Evolutionary conservation across 2,329 filamentous ascomycete genomes (phyloP).

Genomic region (Diplocarpon rosae): DNA sequence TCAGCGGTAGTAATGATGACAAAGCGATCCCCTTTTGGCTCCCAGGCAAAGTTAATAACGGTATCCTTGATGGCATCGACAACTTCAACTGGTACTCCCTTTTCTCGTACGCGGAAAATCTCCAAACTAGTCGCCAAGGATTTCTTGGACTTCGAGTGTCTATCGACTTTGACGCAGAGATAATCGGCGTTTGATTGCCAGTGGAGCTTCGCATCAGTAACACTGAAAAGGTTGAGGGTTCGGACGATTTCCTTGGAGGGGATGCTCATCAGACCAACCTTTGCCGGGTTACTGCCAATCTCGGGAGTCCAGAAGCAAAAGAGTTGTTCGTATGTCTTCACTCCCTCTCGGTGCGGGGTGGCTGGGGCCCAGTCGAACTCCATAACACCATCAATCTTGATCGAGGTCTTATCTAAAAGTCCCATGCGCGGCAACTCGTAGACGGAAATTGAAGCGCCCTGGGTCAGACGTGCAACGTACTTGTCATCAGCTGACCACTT

Average conservation of each 20-base stretch:
- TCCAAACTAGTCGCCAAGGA: slow-evolving; percentile 93
- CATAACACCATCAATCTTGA: slow-evolving; percentile 94
- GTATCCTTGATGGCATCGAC: slow-evolving; percentile 97
- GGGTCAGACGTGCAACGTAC: slow-evolving; percentile 86
- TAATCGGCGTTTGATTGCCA: slow-evolving; percentile 95
- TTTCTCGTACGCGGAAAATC: slow-evolving; percentile 95
- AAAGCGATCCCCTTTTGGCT: slow-evolving; percentile 94
- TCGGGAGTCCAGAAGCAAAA: slow-evolving; percentile 99
- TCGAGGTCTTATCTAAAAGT: slow-evolving; percentile 76
- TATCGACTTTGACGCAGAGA: slow-evolving; percentile 95
- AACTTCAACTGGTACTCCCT: slow-evolving; percentile 95
- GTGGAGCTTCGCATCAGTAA: slow-evolving; percentile 93
- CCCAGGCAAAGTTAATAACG: slow-evolving; percentile 99
- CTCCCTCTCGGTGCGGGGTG: slow-evolving; percentile 65
- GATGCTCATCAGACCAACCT: slow-evolving; percentile 92
- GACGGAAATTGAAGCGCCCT: slow-evolving; percentile 78
- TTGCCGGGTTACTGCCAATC: slow-evolving; percentile 93
- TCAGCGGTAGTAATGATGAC: slow-evolving; percentile 94
- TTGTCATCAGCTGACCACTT: slow-evolving; percentile 98
- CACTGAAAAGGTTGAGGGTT: slow-evolving; percentile 94
- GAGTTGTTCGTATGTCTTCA: slow-evolving; percentile 90
- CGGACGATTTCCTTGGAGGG: slow-evolving; percentile 90
- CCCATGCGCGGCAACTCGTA: slow-evolving; percentile 87
- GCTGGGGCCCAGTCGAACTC: slow-evolving; percentile 98
- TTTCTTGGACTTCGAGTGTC: slow-evolving; percentile 98